A percentile compares a stretch with the other conserved stretches of the same genome.
These are phyloP conservation scores for Colletotrichum tropicale DNA, from an alignment of 2,329 filamentous ascomycete species.

Conservation along the genomic window DNA sequence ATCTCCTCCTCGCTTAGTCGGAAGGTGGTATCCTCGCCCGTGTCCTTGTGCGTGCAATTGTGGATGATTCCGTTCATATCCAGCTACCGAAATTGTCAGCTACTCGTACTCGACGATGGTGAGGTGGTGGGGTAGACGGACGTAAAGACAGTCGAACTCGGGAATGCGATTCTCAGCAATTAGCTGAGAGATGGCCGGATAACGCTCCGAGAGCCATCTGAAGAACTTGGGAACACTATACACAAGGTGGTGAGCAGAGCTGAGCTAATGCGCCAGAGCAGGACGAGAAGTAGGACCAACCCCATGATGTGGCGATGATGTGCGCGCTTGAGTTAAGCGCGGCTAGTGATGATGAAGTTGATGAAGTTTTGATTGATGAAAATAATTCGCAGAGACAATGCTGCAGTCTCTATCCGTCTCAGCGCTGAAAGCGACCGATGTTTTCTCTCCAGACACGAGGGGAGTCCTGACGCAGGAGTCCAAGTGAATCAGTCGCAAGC, in stretches of 20 bases:
- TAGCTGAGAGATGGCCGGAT: conserved; percentile 96
- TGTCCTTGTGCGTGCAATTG: conserved; percentile 98
- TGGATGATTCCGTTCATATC: conserved; percentile 99
- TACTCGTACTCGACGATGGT: conserved; percentile 35
- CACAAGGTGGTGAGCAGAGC: neutral
- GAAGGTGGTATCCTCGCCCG: conserved; percentile 82
- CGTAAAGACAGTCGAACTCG: conserved; percentile 97
- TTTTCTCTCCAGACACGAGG: conserved; percentile 13
- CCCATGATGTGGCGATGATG: conserved; percentile 30
- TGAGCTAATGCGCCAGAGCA: neutral
- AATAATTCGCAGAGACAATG: neutral
- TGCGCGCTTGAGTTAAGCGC: conserved; percentile 10
- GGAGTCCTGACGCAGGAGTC: conserved; percentile 12
- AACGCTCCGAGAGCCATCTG: conserved; percentile 98
- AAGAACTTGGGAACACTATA: conserved; percentile 84
- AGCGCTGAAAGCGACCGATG: neutral
- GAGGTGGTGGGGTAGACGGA: conserved; percentile 41
- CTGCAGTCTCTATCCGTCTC: neutral
- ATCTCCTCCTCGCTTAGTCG: conserved; percentile 97
- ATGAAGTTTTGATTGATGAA: neutral
- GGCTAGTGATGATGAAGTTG: neutral
- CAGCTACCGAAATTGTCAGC: conserved; percentile 53
- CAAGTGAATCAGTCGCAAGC: conserved; percentile 13
- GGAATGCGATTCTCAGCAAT: conserved; percentile 99
- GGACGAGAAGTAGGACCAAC: conserved; percentile 20